Evolutionary conservation across 768 basidiomycete genomes (phyloP), one percentile per base, ranked within the genome.

Genomic region (Coprinopsis marcescibilis): DNA sequence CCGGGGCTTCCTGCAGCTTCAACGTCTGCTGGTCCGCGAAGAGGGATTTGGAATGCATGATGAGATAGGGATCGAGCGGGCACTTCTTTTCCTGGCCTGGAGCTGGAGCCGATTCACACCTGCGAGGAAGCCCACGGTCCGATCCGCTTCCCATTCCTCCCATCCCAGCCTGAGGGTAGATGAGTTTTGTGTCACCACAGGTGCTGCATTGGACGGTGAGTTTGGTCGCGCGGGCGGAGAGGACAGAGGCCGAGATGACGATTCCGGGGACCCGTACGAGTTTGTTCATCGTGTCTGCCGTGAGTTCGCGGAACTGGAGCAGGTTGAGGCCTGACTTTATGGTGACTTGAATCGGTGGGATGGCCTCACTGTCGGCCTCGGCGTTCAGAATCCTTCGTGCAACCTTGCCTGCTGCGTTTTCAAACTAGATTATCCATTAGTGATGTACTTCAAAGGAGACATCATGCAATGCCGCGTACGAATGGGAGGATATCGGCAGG

Each of bases 1-100:
- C 96, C 0, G 96, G 96, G 14, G 95, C 94, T 65, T 99, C 96
- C 65, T 99, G 96, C 11, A 99, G 77, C 63, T 99, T 99, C 56
- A 99, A 75, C 10, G 81, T 88, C 65, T 99, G 96, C 55, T 96
- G 93, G 60, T 99, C 96, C 6, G 93, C 85, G 60, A 98, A 99
- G 4, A 79, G 74, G 25, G 91, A 98, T 66, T 91, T 89, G 29
- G 91, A 85, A 64, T 99, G 96, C 13, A 97, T 72, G 60, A 99
- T 94, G 43, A 92, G 75, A 67, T 94, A 99, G 1, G 96, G 96
- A 61, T 98, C 96, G 45, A 98, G 64, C 0, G 93, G 93, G 59
- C 96, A 99, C 53, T 94, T 87, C 56, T 98, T 96, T 63, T 86
- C 79, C 64, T 89, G 84, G n/a, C 85, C 87, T 30, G 87, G 83